Evolutionary conservation across 2,329 filamentous ascomycete species (phyloP), one percentile per base, ranked within the genome.

Genomic region (Raffaelea arxii): DNA sequence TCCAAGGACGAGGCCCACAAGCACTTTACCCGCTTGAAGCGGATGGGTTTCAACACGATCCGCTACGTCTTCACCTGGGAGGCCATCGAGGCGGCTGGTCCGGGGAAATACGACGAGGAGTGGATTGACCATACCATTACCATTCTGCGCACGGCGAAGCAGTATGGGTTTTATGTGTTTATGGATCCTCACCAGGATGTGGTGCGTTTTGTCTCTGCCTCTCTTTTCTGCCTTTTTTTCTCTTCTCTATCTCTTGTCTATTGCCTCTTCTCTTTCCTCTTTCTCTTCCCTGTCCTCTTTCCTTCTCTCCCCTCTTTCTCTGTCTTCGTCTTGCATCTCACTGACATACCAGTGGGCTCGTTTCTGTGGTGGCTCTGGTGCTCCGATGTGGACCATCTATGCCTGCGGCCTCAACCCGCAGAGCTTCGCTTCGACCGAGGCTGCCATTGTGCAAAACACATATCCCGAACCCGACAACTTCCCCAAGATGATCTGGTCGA

Each of bases 101-200:
- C 94, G 0, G 88, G 90, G 1, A 82, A 78, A 58, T 98, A 97
- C 62, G 94, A 98, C 58, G 88, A 98, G 60, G 82, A 86, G 51
- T 98, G 86, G 76, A 90, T 97, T 54, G 75, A 86, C 54, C 88
- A 94, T 62, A 98, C 92, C 1, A 88, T 98, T 54, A 77, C 86
- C 35, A 72, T 95, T 11, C 66, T 98, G 55, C 77, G 89, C 47
- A 72, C 89, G 53, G 90, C 90, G 32, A 95, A 90, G 61, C 74
- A 80, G 32, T 97, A 94, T 69, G 87, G 86, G 24, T 96, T 98
- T 63, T 95, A 94, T 59, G 75, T 98, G 43, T 97, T 96, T 62
- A 95, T 98, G 88, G 94, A 98, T 57, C 91, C 94, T 19, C 92
- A 98, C 63, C 92, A 98, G 71, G 92, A 98, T 69, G 91, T 97